These are phyloP conservation scores for Penicillium frequentans DNA, from an alignment of 2,329 filamentous ascomycete genomes.

Conservation along the genomic window DNA sequence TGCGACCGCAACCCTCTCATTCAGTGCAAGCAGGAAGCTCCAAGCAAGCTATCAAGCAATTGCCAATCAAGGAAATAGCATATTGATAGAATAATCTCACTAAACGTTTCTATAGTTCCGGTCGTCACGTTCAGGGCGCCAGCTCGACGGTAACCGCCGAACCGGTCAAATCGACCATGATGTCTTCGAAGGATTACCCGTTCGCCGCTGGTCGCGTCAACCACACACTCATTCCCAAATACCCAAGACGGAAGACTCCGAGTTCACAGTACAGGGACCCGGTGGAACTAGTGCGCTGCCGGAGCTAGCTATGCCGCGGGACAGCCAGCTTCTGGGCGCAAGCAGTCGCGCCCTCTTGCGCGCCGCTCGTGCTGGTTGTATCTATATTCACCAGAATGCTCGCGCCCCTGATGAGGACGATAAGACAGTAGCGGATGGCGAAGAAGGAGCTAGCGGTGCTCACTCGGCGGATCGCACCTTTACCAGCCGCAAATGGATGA, in stretches of 20 bases:
- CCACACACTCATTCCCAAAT: slow-evolving; percentile 68
- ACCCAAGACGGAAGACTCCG: slow-evolving; percentile 60
- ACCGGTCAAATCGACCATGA: slow-evolving; percentile 62
- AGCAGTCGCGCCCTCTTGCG: slow-evolving; percentile 82
- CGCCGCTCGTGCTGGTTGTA: slow-evolving; percentile 72
- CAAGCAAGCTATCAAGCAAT: not conserved
- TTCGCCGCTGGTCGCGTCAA: slow-evolving; percentile 84
- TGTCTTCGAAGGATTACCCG: slow-evolving; percentile 72
- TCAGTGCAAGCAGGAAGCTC: not conserved
- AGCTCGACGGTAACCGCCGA: slow-evolving; percentile 52
- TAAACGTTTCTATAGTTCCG: slow-evolving; percentile 49
- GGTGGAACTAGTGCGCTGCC: slow-evolving; percentile 48
- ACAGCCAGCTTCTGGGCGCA: slow-evolving; percentile 72
- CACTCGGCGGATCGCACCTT: slow-evolving; percentile 50
- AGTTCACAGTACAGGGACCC: slow-evolving; percentile 28
- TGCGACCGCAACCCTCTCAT: slow-evolving; percentile 3
- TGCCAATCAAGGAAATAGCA: not conserved
- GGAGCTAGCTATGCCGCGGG: slow-evolving; percentile 85
- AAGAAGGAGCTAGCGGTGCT: slow-evolving; percentile 29
- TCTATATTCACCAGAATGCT: slow-evolving; percentile 69
- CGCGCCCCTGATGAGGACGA: slow-evolving; percentile 37
- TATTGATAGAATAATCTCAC: not conserved
- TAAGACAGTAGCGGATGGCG: slow-evolving; percentile 35
- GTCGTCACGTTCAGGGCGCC: slow-evolving; percentile 57
- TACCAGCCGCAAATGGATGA: slow-evolving; percentile 58